These are phyloP conservation scores for Coemansia sp. DNA, from an alignment of 192 early-diverging fungal species.

Conservation along the genomic window DNA sequence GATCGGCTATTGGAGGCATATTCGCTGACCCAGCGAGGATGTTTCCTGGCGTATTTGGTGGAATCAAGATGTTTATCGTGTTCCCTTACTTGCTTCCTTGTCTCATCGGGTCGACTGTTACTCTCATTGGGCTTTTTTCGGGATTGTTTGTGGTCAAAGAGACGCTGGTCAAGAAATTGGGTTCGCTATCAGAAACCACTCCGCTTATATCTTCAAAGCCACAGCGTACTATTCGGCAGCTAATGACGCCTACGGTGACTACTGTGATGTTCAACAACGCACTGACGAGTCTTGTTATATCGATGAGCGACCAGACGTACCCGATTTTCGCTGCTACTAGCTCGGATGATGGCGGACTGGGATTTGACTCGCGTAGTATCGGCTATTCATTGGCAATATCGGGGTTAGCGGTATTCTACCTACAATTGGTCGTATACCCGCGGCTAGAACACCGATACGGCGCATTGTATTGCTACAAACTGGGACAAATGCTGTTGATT, in stretches of 20 bases:
- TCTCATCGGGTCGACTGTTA: constrained; percentile 62
- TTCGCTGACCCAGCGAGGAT: constrained; percentile 62
- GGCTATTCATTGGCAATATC: constrained; percentile 55
- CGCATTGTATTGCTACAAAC: constrained; percentile 42
- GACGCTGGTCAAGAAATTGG: constrained; percentile 35
- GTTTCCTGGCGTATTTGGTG: constrained; percentile 65
- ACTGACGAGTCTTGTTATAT: constrained; percentile 23
- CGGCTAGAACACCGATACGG: constrained; percentile 47
- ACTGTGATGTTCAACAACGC: constrained; percentile 23
- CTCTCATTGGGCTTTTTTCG: constrained; percentile 53
- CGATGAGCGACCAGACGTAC: constrained; percentile 28
- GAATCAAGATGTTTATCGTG: constrained; percentile 58
- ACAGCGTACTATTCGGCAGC: background rate
- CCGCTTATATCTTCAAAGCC: constrained; percentile 3
- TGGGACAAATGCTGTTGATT: constrained; percentile 22
- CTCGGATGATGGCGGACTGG: background rate
- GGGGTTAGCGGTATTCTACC: constrained; percentile 44
- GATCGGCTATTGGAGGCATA: constrained; percentile 80
- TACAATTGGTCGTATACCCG: constrained; percentile 59
- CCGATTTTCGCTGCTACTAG: constrained; percentile 42
- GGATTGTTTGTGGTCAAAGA: constrained; percentile 69
- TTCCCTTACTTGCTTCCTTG: constrained; percentile 90
- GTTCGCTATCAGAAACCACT: background rate
- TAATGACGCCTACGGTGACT: constrained; percentile 20
- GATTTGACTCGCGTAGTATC: constrained; percentile 46